phyloP scores from a whole-genome alignment of 345 rosid genomes.

The Laguncularia racemosa region DNA sequence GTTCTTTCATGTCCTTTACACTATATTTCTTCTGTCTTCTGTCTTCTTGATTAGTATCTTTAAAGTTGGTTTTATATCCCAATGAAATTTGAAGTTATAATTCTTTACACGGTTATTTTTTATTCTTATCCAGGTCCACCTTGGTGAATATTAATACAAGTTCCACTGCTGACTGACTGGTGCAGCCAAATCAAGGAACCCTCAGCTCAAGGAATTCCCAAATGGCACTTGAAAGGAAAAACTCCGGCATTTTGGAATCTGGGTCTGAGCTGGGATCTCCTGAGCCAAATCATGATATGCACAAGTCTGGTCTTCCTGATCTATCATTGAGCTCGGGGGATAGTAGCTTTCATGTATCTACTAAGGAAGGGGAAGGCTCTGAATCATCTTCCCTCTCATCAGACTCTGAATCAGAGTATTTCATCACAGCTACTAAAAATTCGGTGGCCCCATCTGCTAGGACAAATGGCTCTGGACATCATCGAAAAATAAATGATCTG shows the following conservation, averaged over 20 bases:
- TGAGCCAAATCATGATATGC: constrained; percentile 17
- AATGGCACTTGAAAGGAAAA: constrained; percentile 22
- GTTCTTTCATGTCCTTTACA: no score
- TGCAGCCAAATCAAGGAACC: constrained; percentile 34
- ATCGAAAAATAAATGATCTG: constrained; percentile 22
- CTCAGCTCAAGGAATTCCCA: constrained; percentile 22
- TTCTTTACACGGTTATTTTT: constrained; percentile 21
- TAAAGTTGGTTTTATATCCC: no score
- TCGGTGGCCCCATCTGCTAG: constrained; percentile 22
- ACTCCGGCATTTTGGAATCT: constrained; percentile 21
- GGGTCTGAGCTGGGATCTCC: constrained; percentile 32
- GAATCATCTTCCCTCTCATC: constrained; percentile 57
- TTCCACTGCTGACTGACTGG: constrained; percentile 37
- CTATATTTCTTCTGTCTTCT: not conserved
- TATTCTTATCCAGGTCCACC: constrained; percentile 22
- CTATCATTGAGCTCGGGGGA: constrained; percentile 43
- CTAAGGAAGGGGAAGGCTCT: constrained; percentile 58
- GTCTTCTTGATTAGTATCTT: no score
- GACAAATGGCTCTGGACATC: constrained; percentile 17
- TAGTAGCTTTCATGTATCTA: constrained; percentile 38
- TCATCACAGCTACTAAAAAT: constrained; percentile 41
- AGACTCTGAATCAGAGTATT: constrained; percentile 74
- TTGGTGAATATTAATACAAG: constrained; percentile 21
- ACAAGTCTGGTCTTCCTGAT: constrained; percentile 22
- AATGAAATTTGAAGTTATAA: not conserved